These are phyloP conservation scores for Psilocybe sp. DNA, from an alignment of 768 basidiomycete genomes.

Conservation along the genomic window DNA sequence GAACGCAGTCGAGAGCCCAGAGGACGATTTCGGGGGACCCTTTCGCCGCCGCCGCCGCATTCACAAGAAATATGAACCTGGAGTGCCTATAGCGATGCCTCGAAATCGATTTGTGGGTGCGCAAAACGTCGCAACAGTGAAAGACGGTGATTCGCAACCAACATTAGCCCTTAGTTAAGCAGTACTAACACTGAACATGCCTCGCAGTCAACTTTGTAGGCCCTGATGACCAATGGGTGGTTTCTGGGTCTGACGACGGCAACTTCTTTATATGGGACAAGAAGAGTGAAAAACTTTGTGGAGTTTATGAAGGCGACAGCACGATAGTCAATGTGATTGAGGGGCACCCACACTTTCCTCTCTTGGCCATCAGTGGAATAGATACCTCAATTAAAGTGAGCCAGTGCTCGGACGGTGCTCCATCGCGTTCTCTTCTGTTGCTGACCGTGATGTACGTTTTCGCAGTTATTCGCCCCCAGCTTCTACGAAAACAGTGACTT, in stretches of 20 bases:
- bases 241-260: constrained; percentile 85
- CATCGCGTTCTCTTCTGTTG: not conserved
- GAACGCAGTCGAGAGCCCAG: too few relatives aligned
- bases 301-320: constrained; percentile 82
- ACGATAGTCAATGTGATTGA: constrained; percentile 86
- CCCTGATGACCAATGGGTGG: constrained; percentile 70
- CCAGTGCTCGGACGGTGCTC: not conserved
- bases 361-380: constrained; percentile 86
- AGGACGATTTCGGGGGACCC: too few relatives aligned
- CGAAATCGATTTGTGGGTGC: constrained; percentile 63
- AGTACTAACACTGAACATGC: not conserved
- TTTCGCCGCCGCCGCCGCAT: too few relatives aligned
- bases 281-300: constrained; percentile 55
- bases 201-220: constrained; percentile 75
- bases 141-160: constrained; percentile 62
- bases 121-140: constrained; percentile 80
- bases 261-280: constrained; percentile 90
- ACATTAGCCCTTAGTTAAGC: not conserved
- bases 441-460: not conserved
- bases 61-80: constrained; percentile 14
- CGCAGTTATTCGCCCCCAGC: constrained; percentile 66
- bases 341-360: constrained; percentile 74
- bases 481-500: constrained; percentile 37
- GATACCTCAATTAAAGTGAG: constrained; percentile 80
- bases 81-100: constrained; percentile 59